Conservation (phyloP, 352 stramenopile species). For the Phytophthora multivora region DNA sequence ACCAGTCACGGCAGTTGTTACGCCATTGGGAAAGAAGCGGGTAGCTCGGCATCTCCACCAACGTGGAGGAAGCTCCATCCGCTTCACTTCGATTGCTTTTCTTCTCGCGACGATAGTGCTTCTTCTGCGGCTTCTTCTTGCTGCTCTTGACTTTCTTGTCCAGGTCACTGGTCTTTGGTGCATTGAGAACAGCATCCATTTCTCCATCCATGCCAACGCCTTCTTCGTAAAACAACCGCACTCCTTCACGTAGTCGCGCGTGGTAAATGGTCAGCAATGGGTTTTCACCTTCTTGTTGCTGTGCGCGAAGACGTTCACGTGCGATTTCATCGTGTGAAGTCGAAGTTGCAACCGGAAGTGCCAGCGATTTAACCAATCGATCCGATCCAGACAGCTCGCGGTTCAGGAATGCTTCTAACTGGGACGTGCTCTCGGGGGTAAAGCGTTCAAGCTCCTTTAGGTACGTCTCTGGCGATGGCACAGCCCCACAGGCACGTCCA, state of each 20-base stretch:
- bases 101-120: conserved; percentile 60
- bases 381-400: conserved; percentile 40
- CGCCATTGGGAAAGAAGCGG: conserved; percentile 73
- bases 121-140: conserved; percentile 73
- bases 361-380: conserved; percentile 46
- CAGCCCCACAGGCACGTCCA: conserved; percentile 60
- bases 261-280: conserved; percentile 66
- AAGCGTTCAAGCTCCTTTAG: conserved; percentile 62
- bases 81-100: conserved; percentile 18
- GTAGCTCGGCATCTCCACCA: conserved; percentile 66
- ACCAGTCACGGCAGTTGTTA: conserved; percentile 80
- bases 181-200: conserved; percentile 71
- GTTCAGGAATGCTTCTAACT: conserved; percentile 66
- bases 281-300: conserved; percentile 38
- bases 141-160: conserved; percentile 36
- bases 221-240: conserved; percentile 82
- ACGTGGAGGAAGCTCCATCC: conserved; percentile 7
- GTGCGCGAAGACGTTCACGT: conserved; percentile 19
- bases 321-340: conserved; percentile 25
- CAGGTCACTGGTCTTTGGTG: conserved; percentile 29
- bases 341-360: conserved; percentile 36
- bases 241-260: conserved; percentile 61
- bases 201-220: conserved; percentile 78
- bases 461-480: conserved; percentile 64
- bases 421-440: conserved; percentile 33